These are phyloP conservation scores for Acephala macrosclerotiorum DNA, from an alignment of 2,329 filamentous ascomycete species.

Conservation along the genomic window DNA sequence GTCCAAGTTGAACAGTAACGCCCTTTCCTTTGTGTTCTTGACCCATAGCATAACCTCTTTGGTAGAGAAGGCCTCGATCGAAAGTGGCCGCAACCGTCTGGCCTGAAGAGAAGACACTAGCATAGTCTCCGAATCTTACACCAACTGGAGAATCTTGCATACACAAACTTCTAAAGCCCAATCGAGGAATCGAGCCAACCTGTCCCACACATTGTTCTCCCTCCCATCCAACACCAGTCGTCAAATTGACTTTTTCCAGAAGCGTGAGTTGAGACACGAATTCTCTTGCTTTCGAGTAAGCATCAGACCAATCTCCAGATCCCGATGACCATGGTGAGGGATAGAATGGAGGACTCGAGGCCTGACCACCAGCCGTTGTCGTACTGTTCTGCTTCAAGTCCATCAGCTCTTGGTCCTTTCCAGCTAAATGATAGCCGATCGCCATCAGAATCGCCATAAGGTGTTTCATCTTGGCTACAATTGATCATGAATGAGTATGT, in stretches of 20 bases:
- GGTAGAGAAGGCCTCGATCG: conserved; percentile 66
- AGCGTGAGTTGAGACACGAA: conserved; percentile 79
- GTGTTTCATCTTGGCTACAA: conserved; percentile 16
- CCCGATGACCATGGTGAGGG: conserved; percentile 42
- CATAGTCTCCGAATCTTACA: conserved; percentile 64
- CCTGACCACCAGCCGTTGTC: too few species aligned
- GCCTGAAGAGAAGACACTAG: conserved; percentile 74
- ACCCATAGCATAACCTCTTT: conserved; percentile 56
- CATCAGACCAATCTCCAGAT: conserved; percentile 65
- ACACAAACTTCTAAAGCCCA: conserved; percentile 44
- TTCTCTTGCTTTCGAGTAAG: conserved; percentile 72
- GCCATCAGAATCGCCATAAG: conserved; percentile 18
- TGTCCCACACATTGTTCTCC: conserved; percentile 42
- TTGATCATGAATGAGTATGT: background rate
- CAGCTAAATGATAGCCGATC: conserved; percentile 17
- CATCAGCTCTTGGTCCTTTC: conserved; percentile 15
- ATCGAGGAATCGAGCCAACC: conserved; percentile 41
- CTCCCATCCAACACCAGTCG: conserved; percentile 70
- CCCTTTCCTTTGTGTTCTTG: conserved; percentile 78
- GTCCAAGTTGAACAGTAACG: conserved; percentile 75
- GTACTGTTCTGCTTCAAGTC: conserved; percentile 10
- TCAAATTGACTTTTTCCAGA: conserved; percentile 90
- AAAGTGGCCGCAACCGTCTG: conserved; percentile 75
- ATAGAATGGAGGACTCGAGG: conserved; percentile 35
- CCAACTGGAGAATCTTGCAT: conserved; percentile 45